Percentiles rank a stretch among this genome's conserved stretches.
Evolutionary conservation across 1,284 basidiomycete genomes (phyloP).

Genomic region (Ceratobasidium sp.): DNA sequence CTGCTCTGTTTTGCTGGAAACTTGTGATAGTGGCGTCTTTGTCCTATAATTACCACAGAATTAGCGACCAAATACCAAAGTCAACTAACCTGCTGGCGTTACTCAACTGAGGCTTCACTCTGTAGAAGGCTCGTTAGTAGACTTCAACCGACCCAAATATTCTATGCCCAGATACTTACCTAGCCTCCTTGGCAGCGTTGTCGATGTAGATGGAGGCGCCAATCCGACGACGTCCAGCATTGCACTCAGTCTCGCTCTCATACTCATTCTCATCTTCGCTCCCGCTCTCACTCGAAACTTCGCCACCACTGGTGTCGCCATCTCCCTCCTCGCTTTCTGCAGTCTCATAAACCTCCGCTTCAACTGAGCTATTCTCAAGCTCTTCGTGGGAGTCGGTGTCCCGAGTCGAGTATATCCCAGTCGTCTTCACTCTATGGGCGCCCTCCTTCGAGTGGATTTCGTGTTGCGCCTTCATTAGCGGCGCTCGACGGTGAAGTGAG

Average conservation of each 20-base stretch:
- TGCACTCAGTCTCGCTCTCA: background rate
- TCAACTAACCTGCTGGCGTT: background rate
- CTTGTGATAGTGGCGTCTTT: too few species aligned
- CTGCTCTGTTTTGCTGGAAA: too few species aligned
- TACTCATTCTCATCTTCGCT: slow-evolving; percentile 2
- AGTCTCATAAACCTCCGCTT: background rate
- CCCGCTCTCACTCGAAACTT: background rate
- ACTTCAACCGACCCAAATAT: too few species aligned
- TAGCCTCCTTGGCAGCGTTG: background rate
- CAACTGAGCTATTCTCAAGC: background rate
- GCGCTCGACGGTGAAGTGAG: background rate
- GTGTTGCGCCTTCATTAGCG: background rate
- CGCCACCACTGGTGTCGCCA: background rate
- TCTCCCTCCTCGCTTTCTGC: background rate
- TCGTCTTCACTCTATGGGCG: too few species aligned
- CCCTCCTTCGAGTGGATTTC: too few species aligned
- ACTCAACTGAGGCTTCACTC: background rate
- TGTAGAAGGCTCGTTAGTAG: background rate
- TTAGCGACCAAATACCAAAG: too few species aligned
- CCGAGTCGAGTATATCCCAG: background rate
- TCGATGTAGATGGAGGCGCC: background rate
- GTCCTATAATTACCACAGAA: too few species aligned
- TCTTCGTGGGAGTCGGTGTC: background rate
- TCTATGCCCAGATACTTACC: background rate
- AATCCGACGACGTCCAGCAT: background rate